phyloP scores from a whole-genome alignment of 176 grass and related monocot genomes.

The Eremochloa ophiuroides region DNA sequence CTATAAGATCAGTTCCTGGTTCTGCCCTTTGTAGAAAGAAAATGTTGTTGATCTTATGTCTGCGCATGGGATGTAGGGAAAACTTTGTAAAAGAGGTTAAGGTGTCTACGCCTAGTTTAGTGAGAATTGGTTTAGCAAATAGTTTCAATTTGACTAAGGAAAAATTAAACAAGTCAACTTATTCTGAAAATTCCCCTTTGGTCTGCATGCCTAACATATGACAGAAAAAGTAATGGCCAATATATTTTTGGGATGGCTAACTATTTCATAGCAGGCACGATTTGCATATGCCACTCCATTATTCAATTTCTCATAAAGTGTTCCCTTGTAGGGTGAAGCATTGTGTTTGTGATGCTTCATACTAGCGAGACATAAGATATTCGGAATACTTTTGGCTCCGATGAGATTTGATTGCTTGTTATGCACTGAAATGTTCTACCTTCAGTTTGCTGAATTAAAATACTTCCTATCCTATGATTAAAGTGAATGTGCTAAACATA shows the following conservation, averaged over 20 bases:
- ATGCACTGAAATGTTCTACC: background rate
- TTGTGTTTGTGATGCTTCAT: slow-evolving; percentile 8
- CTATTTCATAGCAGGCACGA: background rate
- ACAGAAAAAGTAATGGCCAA: background rate
- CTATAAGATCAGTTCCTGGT: slow-evolving; percentile 12
- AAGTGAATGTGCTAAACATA: background rate
- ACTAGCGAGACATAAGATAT: background rate
- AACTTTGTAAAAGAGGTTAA: slow-evolving; percentile 1
- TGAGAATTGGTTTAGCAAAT: slow-evolving; percentile 25
- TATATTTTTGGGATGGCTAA: slow-evolving; percentile 1
- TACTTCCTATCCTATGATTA: background rate
- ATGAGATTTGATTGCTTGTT: background rate
- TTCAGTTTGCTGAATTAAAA: slow-evolving; percentile 9
- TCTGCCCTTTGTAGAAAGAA: slow-evolving; percentile 8
- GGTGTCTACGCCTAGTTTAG: slow-evolving; percentile 12
- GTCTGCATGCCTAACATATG: background rate
- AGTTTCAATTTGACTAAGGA: slow-evolving; percentile 3
- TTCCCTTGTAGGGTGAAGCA: background rate
- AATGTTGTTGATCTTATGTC: slow-evolving; percentile 17
- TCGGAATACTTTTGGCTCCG: background rate
- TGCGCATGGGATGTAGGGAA: slow-evolving; percentile 11
- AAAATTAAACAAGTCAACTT: background rate
- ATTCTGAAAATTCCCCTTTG: slow-evolving; percentile 3
- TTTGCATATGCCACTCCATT: background rate
- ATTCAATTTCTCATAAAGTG: background rate